phyloP scores from a whole-genome alignment of 208 protist genomes.

The Tritrichomonas foetus region DNA sequence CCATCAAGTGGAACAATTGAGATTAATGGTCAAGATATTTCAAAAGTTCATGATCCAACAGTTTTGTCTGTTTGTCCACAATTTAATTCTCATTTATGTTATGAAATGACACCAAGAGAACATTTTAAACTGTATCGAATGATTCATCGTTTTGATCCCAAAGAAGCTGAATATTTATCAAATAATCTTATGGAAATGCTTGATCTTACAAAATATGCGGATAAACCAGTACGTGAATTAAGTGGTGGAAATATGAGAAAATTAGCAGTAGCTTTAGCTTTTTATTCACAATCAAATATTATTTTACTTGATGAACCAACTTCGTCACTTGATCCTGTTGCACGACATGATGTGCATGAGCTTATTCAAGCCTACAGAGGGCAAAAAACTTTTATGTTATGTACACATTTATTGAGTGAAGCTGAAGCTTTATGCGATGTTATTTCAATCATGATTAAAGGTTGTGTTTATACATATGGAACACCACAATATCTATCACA shows the following conservation, averaged over 20 bases:
- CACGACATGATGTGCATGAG: background rate
- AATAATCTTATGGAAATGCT: background rate
- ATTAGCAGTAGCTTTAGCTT: background rate
- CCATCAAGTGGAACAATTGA: slow-evolving; percentile 44
- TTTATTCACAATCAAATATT: background rate
- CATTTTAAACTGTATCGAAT: slow-evolving; percentile 8
- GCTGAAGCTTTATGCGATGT: background rate
- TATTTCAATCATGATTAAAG: slow-evolving; percentile 37
- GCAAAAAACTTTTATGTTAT: background rate
- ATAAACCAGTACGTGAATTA: background rate
- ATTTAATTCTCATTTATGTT: slow-evolving; percentile 17
- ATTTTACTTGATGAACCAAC: slow-evolving; percentile 42
- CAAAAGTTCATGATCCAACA: background rate
- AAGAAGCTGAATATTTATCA: background rate
- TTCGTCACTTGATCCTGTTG: background rate
- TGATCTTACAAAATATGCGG: background rate
- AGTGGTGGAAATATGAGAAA: slow-evolving; percentile 15
- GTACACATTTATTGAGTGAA: slow-evolving; percentile 10
- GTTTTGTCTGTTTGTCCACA: slow-evolving; percentile 25
- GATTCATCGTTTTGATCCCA: too few relatives aligned
- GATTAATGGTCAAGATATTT: background rate
- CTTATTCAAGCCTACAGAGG: background rate
- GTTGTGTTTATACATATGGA: background rate
- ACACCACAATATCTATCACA: background rate
- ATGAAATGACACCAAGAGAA: background rate